A percentile compares a stretch with the other conserved stretches of the same genome.
Conservation (phyloP, 768 basidiomycete species). For the Termitomyces sp. region DNA sequence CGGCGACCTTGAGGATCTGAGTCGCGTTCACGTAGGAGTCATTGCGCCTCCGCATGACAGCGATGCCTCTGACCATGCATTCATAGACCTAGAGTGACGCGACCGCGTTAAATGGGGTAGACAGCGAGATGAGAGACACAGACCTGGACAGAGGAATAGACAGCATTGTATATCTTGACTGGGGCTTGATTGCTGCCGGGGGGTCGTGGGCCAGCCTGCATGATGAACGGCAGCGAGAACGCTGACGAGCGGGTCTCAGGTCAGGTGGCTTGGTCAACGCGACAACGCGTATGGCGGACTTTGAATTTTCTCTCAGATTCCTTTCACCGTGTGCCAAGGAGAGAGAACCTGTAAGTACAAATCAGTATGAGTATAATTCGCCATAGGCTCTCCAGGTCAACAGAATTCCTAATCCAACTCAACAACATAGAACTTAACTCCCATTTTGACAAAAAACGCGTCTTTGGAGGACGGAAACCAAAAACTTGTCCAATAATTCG, state of each 20-base stretch:
- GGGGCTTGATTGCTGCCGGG: slow-evolving; percentile 46
- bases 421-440: no score
- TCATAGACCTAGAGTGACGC: slow-evolving; percentile 74
- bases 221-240: slow-evolving; percentile 26
- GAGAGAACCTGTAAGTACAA: background rate
- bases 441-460: background rate
- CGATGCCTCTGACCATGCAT: slow-evolving; percentile 97
- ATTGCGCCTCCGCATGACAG: slow-evolving; percentile 93
- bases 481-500: background rate
- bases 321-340: background rate
- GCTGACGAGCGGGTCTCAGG: slow-evolving; percentile 21
- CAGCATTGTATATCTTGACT: slow-evolving; percentile 91
- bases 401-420: background rate
- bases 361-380: slow-evolving; percentile 2
- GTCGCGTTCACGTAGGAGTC: slow-evolving; percentile 99
- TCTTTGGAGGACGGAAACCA: background rate
- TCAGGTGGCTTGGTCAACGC: slow-evolving; percentile 34
- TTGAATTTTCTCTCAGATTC: slow-evolving; percentile 14
- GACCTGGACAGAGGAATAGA: slow-evolving; percentile 87
- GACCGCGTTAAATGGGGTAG: slow-evolving; percentile 35
- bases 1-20: slow-evolving; percentile 98
- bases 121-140: slow-evolving; percentile 8
- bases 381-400: background rate
- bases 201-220: slow-evolving; percentile 45
- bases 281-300: slow-evolving; percentile 38